Base-by-base conservation (phyloP, 2,329 filamentous ascomycete genomes). In the Hypoxylon sp. region DNA sequence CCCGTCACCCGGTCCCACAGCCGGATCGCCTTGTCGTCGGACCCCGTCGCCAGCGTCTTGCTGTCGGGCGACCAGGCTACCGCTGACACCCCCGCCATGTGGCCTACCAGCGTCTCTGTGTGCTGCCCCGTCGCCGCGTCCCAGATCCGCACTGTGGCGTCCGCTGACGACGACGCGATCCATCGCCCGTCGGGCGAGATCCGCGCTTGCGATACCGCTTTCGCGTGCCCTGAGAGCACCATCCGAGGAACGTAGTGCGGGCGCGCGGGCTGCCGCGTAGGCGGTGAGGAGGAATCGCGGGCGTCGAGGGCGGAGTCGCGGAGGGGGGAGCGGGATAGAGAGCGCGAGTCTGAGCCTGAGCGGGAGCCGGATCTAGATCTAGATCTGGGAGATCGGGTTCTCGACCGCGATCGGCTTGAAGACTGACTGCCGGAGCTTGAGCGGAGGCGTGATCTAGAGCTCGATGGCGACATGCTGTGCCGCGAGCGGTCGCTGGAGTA, bases 21-120 rank as follows among this genome's bases (percentile, higher is more conserved):
- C 2, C 96, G 89, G 70, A 99, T 98, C 0, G 92, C 90, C 82
- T 99, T 99, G 85, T 99, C 96, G 80, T 99, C 96, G 4, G 93
- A 95, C 24, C 95, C 96, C 9, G 93, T 95, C 3, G 95, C 96
- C 51, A 99, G 86, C 2, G 92, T 93, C 73, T 90, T 90, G 68
- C 92, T 94, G 79, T 98, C 94, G 0, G 95, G 94, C 66, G 91
- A 91, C 96, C 96, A 99, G n/a, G 94, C 91, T 52, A 99, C 87
- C 42, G 94, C 95, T 33, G 93, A 97, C 17, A 99, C 90, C 67
- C 96, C 96, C 0, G 95, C 94, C 78, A 98, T 88, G 81, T 99
- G 96, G 5, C 94, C 96, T 76, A 97, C 92, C 24, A 99, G 88
- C 0, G 94, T 97, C 75, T 97, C 92, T 78, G 95, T 89, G 68